Conservation (phyloP, 768 basidiomycete genomes). For the Auriscalpium microsporum region DNA sequence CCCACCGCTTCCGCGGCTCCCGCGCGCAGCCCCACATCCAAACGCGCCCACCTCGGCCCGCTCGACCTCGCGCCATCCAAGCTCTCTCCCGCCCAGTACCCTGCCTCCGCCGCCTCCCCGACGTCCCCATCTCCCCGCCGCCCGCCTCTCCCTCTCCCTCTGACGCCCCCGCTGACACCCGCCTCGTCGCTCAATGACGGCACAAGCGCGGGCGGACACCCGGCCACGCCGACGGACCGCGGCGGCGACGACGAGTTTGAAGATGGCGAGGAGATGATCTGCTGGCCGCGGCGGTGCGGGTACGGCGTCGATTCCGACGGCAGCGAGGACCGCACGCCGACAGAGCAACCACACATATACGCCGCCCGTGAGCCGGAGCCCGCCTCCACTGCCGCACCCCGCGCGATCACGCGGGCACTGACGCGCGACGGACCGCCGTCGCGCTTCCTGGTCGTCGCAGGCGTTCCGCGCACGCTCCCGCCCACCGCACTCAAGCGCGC, state of each 20-base stretch:
- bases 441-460: conserved; percentile 11
- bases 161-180: conserved; percentile 67
- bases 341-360: conserved; percentile 2
- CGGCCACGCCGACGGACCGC: conserved; percentile 18
- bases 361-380: neutral
- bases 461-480: conserved; percentile 1
- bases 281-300: conserved; percentile 3
- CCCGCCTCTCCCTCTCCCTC: conserved; percentile 32
- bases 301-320: neutral
- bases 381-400: neutral
- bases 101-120: conserved; percentile 12
- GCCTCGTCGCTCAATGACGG: conserved; percentile 44
- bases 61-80: conserved; percentile 22
- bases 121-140: conserved; percentile 15
- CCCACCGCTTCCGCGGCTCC: conserved; percentile 33
- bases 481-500: conserved; percentile 10
- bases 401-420: neutral
- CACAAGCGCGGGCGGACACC: conserved; percentile 25
- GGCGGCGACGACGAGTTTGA: conserved; percentile 13
- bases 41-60: conserved; percentile 24
- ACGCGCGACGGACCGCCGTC: neutral
- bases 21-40: conserved; percentile 25
- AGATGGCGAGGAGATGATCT: conserved; percentile 1
- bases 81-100: conserved; percentile 14
- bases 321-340: conserved; percentile 3